Evolutionary conservation across 768 basidiomycete genomes (phyloP).

Genomic region (Lentinula aciculospora): DNA sequence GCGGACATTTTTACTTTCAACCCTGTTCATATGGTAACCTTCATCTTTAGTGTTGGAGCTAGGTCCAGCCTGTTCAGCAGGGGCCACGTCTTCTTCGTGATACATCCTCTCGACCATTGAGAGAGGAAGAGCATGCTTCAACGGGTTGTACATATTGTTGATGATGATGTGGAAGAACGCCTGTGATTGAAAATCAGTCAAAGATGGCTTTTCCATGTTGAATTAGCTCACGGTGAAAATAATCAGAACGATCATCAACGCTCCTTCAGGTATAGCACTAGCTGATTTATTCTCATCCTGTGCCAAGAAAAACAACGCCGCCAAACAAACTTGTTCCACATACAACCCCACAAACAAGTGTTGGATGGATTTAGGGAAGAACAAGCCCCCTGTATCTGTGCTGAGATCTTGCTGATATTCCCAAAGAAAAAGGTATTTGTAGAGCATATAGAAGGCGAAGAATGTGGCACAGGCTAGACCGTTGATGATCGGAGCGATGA

Average conservation of each 20-base stretch:
- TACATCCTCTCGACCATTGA: slow-evolving; percentile 70
- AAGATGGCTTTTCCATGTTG: neutral
- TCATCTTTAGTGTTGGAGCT: neutral
- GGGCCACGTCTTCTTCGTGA: slow-evolving; percentile 19
- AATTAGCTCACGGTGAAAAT: slow-evolving; percentile 65
- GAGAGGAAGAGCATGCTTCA: slow-evolving; percentile 70
- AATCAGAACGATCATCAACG: slow-evolving; percentile 82
- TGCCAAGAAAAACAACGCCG: slow-evolving; percentile 88
- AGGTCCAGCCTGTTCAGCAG: neutral
- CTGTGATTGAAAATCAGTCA: slow-evolving; percentile 25
- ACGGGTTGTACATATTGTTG: slow-evolving; percentile 74
- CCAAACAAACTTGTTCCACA: slow-evolving; percentile 80
- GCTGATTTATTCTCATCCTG: slow-evolving; percentile 44
- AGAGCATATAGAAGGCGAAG: slow-evolving; percentile 75
- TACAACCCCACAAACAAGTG: slow-evolving; percentile 95
- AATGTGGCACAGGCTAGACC: slow-evolving; percentile 82
- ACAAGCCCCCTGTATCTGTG: slow-evolving; percentile 85
- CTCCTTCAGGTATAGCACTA: slow-evolving; percentile 67
- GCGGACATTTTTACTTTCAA: neutral
- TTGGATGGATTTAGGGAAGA: slow-evolving; percentile 92
- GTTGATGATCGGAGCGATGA: slow-evolving; percentile 92
- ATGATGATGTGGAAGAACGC: slow-evolving; percentile 70
- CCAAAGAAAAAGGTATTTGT: slow-evolving; percentile 86
- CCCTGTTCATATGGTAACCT: neutral
- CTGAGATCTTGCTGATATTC: slow-evolving; percentile 45